Base-by-base conservation (phyloP, 2,329 filamentous ascomycete genomes). In the Xylogone sp. region DNA sequence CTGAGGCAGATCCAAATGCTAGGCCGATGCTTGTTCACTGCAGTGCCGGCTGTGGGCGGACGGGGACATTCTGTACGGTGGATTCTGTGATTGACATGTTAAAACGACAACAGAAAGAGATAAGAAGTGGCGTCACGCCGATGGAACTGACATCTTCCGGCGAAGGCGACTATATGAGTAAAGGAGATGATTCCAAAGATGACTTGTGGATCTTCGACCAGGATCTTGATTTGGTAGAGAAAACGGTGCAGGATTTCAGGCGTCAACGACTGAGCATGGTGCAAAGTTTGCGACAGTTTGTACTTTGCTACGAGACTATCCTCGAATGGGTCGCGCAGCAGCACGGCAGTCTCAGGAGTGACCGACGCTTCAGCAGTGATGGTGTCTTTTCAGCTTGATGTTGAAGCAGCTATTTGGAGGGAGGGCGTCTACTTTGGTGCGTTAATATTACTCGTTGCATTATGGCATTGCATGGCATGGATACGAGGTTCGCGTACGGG, bases 11-110 rank as follows among this genome's bases (percentile, higher is more conserved):
- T 21, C 65, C 69, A 7, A 62, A 70, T 1, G 59, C 78, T 21
- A 78, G 89, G 24, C 93, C 93, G 7, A 83, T 97, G 60, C 69
- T 99, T 20, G 93, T 99, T 0, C 94, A 99, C 68, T 99, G 94
- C 71, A 96, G 90, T 49, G 94, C 94, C 3, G 94, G 94, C 0
- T 99, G 94, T 70, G 94, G 94, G 1, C 87, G 94, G 13, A 99
- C 94, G 0, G 94, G 94, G 3, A 93, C 94, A 0, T 99, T 97
- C 65, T 97, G 94, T 68, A 96, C 94, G 0, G 91, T 97, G 16
- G 94, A 97, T 67, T 93, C 87, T 39, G 94, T 97, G 8, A 86
- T 97, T 51, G 92, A 97, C 69, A 96, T 97, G 88, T 74, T 99
- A 54, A 96, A 96, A 73, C 84, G 89, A n/a, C 91, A 96, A 69